phyloP scores from a whole-genome alignment of 495 filamentous ascomycete species.

The Penicillium herquei region DNA sequence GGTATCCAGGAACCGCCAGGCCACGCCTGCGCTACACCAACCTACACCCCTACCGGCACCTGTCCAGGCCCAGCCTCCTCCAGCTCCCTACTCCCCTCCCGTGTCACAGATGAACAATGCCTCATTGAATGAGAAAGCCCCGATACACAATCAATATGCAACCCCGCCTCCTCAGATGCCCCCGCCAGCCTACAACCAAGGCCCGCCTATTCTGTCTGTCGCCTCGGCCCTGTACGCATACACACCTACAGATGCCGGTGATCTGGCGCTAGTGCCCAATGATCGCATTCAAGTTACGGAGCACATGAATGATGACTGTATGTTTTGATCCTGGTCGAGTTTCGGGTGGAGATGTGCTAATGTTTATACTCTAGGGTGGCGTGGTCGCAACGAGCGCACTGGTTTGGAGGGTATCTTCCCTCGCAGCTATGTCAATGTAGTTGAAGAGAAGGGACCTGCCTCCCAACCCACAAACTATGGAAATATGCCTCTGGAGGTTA shows the following conservation, averaged over 20 bases:
- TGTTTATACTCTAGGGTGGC: slow-evolving; percentile 55
- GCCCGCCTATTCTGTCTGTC: slow-evolving; percentile 60
- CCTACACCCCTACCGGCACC: slow-evolving; percentile 27
- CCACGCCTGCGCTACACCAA: slow-evolving; percentile 7
- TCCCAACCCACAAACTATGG: slow-evolving; percentile 46
- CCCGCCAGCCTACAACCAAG: slow-evolving; percentile 53
- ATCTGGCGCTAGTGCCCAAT: slow-evolving; percentile 71
- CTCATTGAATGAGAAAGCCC: slow-evolving; percentile 52
- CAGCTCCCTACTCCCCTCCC: slow-evolving; percentile 40
- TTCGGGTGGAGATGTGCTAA: slow-evolving; percentile 17
- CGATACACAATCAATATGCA: slow-evolving; percentile 48
- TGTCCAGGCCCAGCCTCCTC: slow-evolving; percentile 35
- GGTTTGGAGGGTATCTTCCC: slow-evolving; percentile 89
- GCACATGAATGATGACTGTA: slow-evolving; percentile 95
- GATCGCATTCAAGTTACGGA: slow-evolving; percentile 77
- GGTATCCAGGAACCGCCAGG: slow-evolving; percentile 15
- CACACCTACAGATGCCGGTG: slow-evolving; percentile 70
- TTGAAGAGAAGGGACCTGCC: slow-evolving; percentile 39
- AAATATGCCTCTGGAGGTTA: slow-evolving; percentile 53
- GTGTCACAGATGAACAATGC: slow-evolving; percentile 47
- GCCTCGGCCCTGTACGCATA: slow-evolving; percentile 86
- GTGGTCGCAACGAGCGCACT: slow-evolving; percentile 77
- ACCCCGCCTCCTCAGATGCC: slow-evolving; percentile 39
- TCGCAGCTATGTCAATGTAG: slow-evolving; percentile 73
- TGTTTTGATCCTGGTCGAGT: slow-evolving; percentile 9